A percentile compares a stretch with the other conserved stretches of the same genome.
Conservation (phyloP, 768 basidiomycete genomes). For the Dentipellis sp. region DNA sequence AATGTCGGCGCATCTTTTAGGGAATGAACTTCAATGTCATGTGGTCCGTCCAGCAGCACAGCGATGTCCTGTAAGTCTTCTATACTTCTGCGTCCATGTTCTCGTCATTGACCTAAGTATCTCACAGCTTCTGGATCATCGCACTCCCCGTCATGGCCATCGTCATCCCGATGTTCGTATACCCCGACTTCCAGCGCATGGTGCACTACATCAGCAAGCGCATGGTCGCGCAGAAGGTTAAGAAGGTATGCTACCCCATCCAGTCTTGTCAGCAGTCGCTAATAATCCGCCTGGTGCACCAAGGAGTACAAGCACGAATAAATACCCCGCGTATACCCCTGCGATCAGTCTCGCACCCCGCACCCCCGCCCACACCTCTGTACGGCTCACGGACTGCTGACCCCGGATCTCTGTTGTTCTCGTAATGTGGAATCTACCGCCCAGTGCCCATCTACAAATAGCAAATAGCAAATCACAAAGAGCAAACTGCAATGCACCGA, state of each 20-base stretch:
- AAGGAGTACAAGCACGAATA: too few relatives aligned
- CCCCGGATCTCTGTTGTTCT: too few relatives aligned
- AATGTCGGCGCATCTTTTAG: constrained; percentile 21
- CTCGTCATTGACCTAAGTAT: background rate
- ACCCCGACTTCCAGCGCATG: constrained; percentile 37
- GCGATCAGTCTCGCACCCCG: too few relatives aligned
- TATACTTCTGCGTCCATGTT: background rate
- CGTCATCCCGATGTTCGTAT: constrained; percentile 43
- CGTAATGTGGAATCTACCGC: too few relatives aligned
- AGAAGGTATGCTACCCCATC: constrained; percentile 20
- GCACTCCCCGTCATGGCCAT: constrained; percentile 49
- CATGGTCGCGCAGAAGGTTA: constrained; percentile 20
- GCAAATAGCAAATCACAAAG: too few relatives aligned
- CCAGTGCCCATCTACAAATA: too few relatives aligned
- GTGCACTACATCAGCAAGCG: constrained; percentile 40
- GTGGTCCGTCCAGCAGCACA: constrained; percentile 34
- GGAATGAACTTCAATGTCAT: constrained; percentile 58
- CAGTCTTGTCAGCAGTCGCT: too few relatives aligned
- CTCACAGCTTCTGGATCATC: constrained; percentile 54
- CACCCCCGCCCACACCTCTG: too few relatives aligned
- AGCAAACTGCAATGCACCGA: too few relatives aligned
- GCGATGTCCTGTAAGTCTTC: constrained; percentile 14
- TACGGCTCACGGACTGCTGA: too few relatives aligned
- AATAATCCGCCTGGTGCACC: too few relatives aligned
- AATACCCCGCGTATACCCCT: too few relatives aligned